A percentile compares a stretch with the other conserved stretches of the same genome.
These are phyloP conservation scores for Dentipellis sp. DNA, from an alignment of 768 basidiomycete species.

Conservation along the genomic window DNA sequence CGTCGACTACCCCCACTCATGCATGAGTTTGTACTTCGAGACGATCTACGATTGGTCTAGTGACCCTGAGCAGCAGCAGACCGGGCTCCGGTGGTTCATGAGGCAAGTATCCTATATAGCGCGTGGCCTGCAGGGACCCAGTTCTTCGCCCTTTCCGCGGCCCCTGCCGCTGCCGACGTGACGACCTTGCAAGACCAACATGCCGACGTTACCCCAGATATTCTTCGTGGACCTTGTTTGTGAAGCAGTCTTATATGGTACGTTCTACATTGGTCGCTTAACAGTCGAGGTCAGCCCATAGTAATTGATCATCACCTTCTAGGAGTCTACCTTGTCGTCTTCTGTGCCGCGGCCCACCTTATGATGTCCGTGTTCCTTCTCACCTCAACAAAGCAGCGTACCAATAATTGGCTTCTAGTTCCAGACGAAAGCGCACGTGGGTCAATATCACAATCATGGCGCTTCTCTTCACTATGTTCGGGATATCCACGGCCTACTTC, in stretches of 20 bases:
- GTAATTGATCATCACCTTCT: not conserved
- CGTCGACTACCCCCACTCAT: not conserved
- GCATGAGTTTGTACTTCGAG: not conserved
- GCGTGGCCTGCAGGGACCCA: not conserved
- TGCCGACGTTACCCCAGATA: not conserved
- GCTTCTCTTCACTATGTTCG: conserved; percentile 8
- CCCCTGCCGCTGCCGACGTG: not conserved
- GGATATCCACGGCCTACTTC: conserved; percentile 2
- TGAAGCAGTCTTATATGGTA: not conserved
- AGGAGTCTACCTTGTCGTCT: not conserved
- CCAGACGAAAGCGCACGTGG: conserved; percentile 2
- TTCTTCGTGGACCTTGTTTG: not conserved
- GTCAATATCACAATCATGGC: not conserved
- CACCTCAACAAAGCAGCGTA: not conserved
- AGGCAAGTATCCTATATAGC: not conserved
- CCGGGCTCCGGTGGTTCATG: not conserved
- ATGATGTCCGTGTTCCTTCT: not conserved
- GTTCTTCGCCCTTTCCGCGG: not conserved
- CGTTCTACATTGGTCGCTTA: not conserved
- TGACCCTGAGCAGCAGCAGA: not conserved
- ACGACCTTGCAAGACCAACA: not conserved
- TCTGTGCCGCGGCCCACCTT: not conserved
- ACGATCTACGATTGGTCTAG: not conserved
- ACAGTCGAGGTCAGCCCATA: not conserved
- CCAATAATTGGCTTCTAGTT: not conserved